Base-by-base conservation (phyloP, 164 flowering plant genomes). In the Brasenia schreberi region DNA sequence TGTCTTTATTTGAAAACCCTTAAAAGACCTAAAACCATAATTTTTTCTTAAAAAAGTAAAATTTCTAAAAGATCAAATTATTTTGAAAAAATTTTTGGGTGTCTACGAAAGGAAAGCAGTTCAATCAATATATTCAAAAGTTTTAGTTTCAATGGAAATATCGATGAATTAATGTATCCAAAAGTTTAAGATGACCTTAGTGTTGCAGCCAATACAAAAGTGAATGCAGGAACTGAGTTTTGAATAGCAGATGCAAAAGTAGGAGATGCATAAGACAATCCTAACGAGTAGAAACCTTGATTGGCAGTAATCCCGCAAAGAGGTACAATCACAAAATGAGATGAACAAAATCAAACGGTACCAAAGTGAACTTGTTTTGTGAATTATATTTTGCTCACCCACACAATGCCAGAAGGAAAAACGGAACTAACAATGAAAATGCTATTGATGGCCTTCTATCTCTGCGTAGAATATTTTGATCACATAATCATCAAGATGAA, bases 231-330 rank as follows among this genome's bases (percentile, higher is more conserved):
- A 69, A 87, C 88, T 61, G 88, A 84, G 70, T 89, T 85, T 73
- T 89, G 96, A 79, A 89, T 85, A 66, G 92, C 92, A 39, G 90
- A 85, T 68, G 88, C 96, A 74, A 89, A 85, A 53, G 92, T 89
- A 68, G 90, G 92, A 64, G 92, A 82, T 64, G 92, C 84, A 71
- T 87, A 80, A 56, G 84, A 78, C 75, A 89, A 66, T 52, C 92
- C 96, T 79, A 89, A 67, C 33, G 85, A 74, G 74, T 89, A 89
- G 69, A 85, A 89, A 66, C 88, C 92, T 74, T 89, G 96, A 73
- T 83, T 87, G 64, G 92, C 92, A 27, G 96, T 85, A 58, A 89
- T 83, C 72, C 96, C 87, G 79, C 39, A 42, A 68, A 67, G 18
- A 66, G 12, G 63, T 43, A 19, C 39, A 45, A 16, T 19, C 23